Conservation (phyloP, 805 yeast species). For the Candida andamanensis region DNA sequence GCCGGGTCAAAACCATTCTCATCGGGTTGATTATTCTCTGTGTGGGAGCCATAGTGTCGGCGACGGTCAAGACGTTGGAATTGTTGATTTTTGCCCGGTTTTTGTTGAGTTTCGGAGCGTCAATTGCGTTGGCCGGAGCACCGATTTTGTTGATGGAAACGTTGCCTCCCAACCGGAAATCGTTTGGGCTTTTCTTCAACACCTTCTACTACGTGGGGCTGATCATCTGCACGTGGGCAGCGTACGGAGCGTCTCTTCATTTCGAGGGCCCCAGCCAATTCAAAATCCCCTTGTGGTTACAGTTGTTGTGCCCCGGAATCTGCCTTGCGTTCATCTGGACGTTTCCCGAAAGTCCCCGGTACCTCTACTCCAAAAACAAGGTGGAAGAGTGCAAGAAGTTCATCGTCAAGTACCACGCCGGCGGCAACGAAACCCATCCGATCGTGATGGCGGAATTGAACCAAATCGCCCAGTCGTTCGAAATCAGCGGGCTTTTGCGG, state of each 20-base stretch:
- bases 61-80: slow-evolving; percentile 18
- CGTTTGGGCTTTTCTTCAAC: slow-evolving; percentile 8
- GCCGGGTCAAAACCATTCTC: slow-evolving; percentile 28
- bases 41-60: slow-evolving; percentile 28
- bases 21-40: slow-evolving; percentile 20
- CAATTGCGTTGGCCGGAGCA: slow-evolving; percentile 35
- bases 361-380: slow-evolving; percentile 29
- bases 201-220: slow-evolving; percentile 41
- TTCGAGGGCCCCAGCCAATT: slow-evolving; percentile 22
- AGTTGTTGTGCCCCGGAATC: slow-evolving; percentile 34
- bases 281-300: slow-evolving; percentile 17
- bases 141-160: slow-evolving; percentile 44
- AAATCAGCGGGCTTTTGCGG: slow-evolving; percentile 8
- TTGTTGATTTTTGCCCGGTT: slow-evolving; percentile 40
- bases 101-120: slow-evolving; percentile 39
- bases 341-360: slow-evolving; percentile 47
- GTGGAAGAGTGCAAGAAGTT: slow-evolving; percentile 22
- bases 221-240: slow-evolving; percentile 29
- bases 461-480: slow-evolving; percentile 24
- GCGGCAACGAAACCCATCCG: slow-evolving; percentile 14
- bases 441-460: slow-evolving; percentile 28
- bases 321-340: slow-evolving; percentile 29
- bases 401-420: slow-evolving; percentile 12
- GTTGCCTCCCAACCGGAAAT: slow-evolving; percentile 26
- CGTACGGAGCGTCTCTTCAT: slow-evolving; percentile 31